Conservation (phyloP, 768 basidiomycete species). For the Udeniomyces megalosporus region DNA sequence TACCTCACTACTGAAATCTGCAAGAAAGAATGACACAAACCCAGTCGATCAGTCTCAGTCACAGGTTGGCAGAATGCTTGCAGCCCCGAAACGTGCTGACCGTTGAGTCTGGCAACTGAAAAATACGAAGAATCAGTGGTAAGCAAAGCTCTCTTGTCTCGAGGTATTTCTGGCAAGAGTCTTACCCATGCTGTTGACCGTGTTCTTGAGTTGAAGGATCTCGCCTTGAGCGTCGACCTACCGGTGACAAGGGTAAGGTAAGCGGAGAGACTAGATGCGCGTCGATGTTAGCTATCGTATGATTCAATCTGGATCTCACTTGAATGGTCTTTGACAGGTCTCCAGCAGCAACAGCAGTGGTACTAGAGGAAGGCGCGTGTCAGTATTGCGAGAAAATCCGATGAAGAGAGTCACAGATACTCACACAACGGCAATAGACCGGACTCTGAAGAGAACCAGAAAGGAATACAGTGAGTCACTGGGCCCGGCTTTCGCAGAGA, state of each 20-base stretch:
- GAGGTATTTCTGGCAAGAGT: too few relatives aligned
- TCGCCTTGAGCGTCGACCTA: slow-evolving; percentile 88
- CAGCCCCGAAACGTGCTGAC: too few relatives aligned
- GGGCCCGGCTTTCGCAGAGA: too few relatives aligned
- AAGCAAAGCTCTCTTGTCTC: too few relatives aligned
- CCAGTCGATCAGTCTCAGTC: not conserved
- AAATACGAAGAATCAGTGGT: too few relatives aligned
- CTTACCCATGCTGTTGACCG: slow-evolving; percentile 31
- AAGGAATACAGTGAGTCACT: not conserved
- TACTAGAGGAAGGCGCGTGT: not conserved
- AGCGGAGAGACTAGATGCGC: too few relatives aligned
- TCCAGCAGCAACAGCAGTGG: slow-evolving; percentile 62
- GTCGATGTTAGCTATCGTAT: too few relatives aligned
- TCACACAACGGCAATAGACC: slow-evolving; percentile 14
- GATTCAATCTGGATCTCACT: too few relatives aligned
- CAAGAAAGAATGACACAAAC: not conserved
- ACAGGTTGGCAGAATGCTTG: not conserved
- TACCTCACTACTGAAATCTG: not conserved
- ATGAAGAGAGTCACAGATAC: not conserved
- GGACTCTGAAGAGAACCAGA: slow-evolving; percentile 1
- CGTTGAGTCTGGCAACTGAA: too few relatives aligned
- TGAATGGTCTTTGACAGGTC: slow-evolving; percentile 71
- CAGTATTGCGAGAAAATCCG: not conserved
- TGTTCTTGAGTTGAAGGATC: slow-evolving; percentile 56
- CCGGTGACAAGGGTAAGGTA: too few relatives aligned